These are phyloP conservation scores for Beauveria medogensis DNA, from an alignment of 2,329 filamentous ascomycete genomes.

Conservation along the genomic window DNA sequence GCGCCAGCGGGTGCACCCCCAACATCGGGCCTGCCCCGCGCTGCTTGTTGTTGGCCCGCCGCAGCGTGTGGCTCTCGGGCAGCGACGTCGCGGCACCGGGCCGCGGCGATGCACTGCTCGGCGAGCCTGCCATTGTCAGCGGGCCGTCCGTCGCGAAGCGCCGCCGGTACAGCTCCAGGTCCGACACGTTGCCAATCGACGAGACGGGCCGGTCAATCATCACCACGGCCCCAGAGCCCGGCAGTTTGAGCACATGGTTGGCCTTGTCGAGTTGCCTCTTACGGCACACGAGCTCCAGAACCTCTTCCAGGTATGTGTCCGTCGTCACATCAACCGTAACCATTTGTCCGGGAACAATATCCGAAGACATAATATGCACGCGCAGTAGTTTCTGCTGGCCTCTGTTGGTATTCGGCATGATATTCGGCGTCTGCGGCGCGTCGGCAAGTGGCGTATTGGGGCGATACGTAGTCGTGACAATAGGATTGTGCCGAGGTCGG, in stretches of 20 bases:
- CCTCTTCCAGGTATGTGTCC: slow-evolving; percentile 75
- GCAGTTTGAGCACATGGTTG: slow-evolving; percentile 70
- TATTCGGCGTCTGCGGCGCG: slow-evolving; percentile 40
- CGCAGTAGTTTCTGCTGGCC: slow-evolving; percentile 64
- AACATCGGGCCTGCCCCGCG: slow-evolving; percentile 42
- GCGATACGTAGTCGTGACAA: slow-evolving; percentile 53
- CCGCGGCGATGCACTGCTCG: slow-evolving; percentile 63
- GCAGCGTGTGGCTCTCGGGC: slow-evolving; percentile 31
- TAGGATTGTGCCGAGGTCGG: slow-evolving; percentile 45
- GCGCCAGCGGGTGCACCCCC: slow-evolving; percentile 59
- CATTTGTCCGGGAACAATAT: slow-evolving; percentile 64
- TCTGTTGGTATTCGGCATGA: slow-evolving; percentile 37
- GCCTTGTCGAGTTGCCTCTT: slow-evolving; percentile 73
- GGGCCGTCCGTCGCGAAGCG: slow-evolving; percentile 70
- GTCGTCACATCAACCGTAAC: slow-evolving; percentile 69
- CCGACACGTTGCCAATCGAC: slow-evolving; percentile 65
- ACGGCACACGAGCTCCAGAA: slow-evolving; percentile 69
- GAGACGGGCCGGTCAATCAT: slow-evolving; percentile 71
- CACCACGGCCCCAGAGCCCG: slow-evolving; percentile 65
- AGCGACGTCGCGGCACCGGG: slow-evolving; percentile 35
- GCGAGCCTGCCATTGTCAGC: slow-evolving; percentile 59
- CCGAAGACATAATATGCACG: slow-evolving; percentile 62
- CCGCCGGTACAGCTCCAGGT: slow-evolving; percentile 67
- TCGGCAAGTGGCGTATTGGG: slow-evolving; percentile 48
- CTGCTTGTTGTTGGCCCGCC: slow-evolving; percentile 13